Base-by-base conservation (phyloP, 2,329 filamentous ascomycete species). In the Epichloe coenophiala region DNA sequence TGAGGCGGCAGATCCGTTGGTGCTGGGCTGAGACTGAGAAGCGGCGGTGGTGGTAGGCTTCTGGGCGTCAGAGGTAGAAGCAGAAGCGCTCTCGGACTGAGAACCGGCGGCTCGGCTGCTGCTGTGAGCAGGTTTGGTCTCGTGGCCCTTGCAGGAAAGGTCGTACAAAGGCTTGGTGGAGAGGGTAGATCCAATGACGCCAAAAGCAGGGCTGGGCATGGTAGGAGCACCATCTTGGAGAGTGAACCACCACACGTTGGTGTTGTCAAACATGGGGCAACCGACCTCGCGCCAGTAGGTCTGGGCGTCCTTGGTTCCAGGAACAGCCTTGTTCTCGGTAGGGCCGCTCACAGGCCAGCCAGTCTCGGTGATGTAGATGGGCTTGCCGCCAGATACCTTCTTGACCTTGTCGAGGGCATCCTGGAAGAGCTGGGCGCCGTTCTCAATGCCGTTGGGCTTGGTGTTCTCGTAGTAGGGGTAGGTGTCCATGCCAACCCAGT, bases 341-440 rank as follows among this genome's bases (percentile, higher is more conserved):
- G 77, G 69, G 51, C 88, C 89, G 59, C 74, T 80, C 49, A 89
- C 80, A 46, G 89, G 88, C 80, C 86, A 93, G 56, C 89, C 89
- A 15, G 88, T 93, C 75, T 95, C 88, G 31, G 88, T 93, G 55
- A 94, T 77, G 86, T 86, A 93, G 58, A 94, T 77, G 17, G 78
- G 72, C 75, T 89, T 91, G 62, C 77, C 78, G 37, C 74, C 71
- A 37, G 78, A 74, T 43, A 73, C 81, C 15, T 63, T 67, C 55
- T 76, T 66, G 36, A 84, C 86, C 53, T 75, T 72, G 47, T 73
- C 68, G 39, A 85, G 72, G 15, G 87, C 82, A 13, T 76, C 73
- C 61, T 82, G 72, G 73, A 94, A 93, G 47, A 89, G 78, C 17
- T 65, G 59, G 61, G 79, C 77, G 59, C 75, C 83, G 55, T 81